Conservation (phyloP, 2,329 filamentous ascomycete genomes). For the Cercospora brassicicola region DNA sequence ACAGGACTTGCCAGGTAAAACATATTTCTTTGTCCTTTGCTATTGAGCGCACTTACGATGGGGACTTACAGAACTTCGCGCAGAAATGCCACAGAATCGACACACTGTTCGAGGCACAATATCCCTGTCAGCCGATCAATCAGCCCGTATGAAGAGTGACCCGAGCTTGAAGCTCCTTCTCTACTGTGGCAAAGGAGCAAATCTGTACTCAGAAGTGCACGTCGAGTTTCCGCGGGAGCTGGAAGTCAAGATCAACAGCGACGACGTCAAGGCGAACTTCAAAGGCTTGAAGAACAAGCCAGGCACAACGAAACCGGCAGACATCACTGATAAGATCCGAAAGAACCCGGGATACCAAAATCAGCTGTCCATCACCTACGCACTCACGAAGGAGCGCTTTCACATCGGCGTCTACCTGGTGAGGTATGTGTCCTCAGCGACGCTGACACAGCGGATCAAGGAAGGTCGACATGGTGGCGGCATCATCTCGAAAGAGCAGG, state of each 20-base stretch:
- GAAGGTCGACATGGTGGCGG: slow-evolving; percentile 50
- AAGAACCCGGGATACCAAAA: slow-evolving; percentile 72
- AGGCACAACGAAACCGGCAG: slow-evolving; percentile 87
- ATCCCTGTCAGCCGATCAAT: slow-evolving; percentile 54
- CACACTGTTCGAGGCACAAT: slow-evolving; percentile 62
- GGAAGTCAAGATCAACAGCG: slow-evolving; percentile 85
- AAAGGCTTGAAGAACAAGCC: slow-evolving; percentile 95
- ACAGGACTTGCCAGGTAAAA: slow-evolving; percentile 70
- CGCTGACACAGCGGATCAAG: slow-evolving; percentile 68
- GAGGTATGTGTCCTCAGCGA: slow-evolving; percentile 67
- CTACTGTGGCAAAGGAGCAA: slow-evolving; percentile 68
- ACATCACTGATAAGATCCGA: slow-evolving; percentile 77
- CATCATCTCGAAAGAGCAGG: slow-evolving; percentile 75
- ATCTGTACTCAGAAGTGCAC: slow-evolving; percentile 62
- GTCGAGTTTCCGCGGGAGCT: slow-evolving; percentile 89
- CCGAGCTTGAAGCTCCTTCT: slow-evolving; percentile 72
- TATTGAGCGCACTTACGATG: slow-evolving; percentile 35
- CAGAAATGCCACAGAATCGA: slow-evolving; percentile 61
- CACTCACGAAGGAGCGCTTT: slow-evolving; percentile 74
- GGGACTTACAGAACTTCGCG: slow-evolving; percentile 30
- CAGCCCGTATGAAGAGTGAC: slow-evolving; percentile 60
- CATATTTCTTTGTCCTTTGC: slow-evolving; percentile 9
- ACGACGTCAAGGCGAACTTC: slow-evolving; percentile 87
- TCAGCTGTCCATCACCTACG: slow-evolving; percentile 82
- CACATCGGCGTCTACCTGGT: slow-evolving; percentile 72